These are phyloP conservation scores for Gossypium mustelinum DNA, from an alignment of 345 rosid species.

Conservation along the genomic window DNA sequence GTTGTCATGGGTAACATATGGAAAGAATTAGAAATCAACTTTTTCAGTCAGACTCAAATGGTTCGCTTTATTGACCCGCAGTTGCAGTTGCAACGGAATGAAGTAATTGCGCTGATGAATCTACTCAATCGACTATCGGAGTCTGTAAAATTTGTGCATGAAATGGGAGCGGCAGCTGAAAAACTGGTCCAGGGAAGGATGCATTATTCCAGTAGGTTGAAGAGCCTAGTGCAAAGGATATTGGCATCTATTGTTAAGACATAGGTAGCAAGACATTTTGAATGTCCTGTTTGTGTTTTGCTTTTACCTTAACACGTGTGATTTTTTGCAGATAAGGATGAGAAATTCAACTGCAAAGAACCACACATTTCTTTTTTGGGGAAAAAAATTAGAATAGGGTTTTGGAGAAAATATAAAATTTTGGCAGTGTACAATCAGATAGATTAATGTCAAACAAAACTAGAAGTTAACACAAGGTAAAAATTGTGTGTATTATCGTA, in stretches of 20 bases:
- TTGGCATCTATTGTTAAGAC: neutral
- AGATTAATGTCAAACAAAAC: neutral
- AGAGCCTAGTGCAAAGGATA: neutral
- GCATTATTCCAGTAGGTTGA: neutral
- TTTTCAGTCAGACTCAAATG: neutral
- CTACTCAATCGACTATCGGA: slow-evolving; percentile 20
- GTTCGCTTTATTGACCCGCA: neutral
- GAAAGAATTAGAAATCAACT: neutral
- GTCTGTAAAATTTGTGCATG: slow-evolving; percentile 19
- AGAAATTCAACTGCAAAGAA: neutral
- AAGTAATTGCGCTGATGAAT: slow-evolving; percentile 20
- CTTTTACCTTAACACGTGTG: neutral
- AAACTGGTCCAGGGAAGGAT: neutral
- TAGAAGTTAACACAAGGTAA: neutral
- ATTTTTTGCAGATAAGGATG: neutral
- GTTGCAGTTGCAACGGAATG: slow-evolving; percentile 25
- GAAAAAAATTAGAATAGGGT: neutral
- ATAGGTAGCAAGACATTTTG: slow-evolving; percentile 12
- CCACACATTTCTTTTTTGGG: neutral
- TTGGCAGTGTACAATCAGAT: slow-evolving; percentile 6
- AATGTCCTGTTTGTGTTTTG: neutral
- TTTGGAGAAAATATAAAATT: neutral
- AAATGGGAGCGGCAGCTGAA: slow-evolving; percentile 15
- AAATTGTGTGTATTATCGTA: neutral
- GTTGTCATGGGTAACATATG: neutral